Conservation (phyloP, 345 rosid species). For the Syzygium grande region DNA sequence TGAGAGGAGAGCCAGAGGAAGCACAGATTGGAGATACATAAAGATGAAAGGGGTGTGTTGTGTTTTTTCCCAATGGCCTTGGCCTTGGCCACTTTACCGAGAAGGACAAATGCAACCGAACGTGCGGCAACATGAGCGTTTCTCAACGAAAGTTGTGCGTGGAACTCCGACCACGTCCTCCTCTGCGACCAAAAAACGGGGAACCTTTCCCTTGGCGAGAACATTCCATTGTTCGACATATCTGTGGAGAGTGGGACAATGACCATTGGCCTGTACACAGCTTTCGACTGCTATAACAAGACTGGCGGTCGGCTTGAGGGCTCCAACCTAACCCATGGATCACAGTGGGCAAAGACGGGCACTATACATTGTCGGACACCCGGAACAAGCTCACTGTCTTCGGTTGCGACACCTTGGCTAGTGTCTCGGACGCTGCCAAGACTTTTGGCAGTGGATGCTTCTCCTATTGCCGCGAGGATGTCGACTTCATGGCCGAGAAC, state of each 20-base stretch:
- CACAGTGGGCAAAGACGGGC: too few relatives aligned
- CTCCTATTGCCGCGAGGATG: background rate
- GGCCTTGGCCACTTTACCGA: background rate
- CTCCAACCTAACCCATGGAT: too few relatives aligned
- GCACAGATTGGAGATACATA: background rate
- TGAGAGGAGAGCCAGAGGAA: background rate
- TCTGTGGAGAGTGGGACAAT: too few relatives aligned
- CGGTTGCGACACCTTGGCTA: too few relatives aligned
- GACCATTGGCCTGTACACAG: accelerated
- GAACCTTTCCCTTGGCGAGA: accelerated
- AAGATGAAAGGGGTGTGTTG: background rate
- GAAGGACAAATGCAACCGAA: background rate
- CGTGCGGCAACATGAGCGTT: background rate
- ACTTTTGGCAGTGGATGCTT: background rate
- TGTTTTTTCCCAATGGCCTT: background rate
- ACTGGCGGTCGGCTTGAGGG: too few relatives aligned
- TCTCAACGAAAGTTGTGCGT: background rate
- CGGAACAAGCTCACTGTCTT: too few relatives aligned
- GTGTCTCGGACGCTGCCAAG: accelerated
- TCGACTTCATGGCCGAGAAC: background rate
- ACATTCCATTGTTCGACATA: background rate
- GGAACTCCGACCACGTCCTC: background rate
- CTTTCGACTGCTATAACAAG: too few relatives aligned
- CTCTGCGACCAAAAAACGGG: background rate
- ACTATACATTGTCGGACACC: too few relatives aligned